Evolutionary conservation across 2,329 filamentous ascomycete species (phyloP), one percentile per base, ranked within the genome.

Genomic region (Diaporthe amygdali): DNA sequence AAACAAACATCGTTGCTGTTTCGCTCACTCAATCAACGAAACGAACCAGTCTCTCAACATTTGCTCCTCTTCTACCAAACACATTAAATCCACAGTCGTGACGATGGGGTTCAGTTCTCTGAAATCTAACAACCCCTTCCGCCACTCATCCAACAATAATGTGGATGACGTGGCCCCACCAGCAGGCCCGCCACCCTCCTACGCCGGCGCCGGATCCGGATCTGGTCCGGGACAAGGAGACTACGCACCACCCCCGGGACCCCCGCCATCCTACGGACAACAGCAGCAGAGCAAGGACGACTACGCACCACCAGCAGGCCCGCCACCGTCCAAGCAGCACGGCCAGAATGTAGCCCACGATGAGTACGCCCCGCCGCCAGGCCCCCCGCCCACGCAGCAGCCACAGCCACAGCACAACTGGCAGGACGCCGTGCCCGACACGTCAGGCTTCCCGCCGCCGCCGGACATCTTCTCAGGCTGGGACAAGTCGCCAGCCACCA

Each of bases 361-460:
- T 12, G 59, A 64, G 15, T 63, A 41, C 54, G 70, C 77, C 8
- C 79, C 82, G 30, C 82, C 82, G 1, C 51, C 80, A 1, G 81
- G 79, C 17, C 80, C 81, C 25, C 82, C 80, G 2, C 80, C 80
- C 22, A 77, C 78, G 6, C 69, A 69, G 12, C 72, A 74, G 30
- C 41, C 69, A 44, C 75, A 77, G 56, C 72, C 74, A 5, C 79
- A 90, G 75, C 92, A 94, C 78, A 90, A 93, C 81, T 95, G 93
- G 93, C 86, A 91, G 74, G 78, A 87, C 8, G 88, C 91, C 3
- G 91, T 94, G 1, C 92, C 93, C 0, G 93, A 95, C 79, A 94
- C 90, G 1, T 85, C 92, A 0, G 85, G 93, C 12, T 89, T 95
- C 52, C 93, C 93, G 1, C 92, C 92, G 0, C 93, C 93, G 1